Percentiles rank a stretch among this genome's conserved stretches.
Evolutionary conservation across 2,329 filamentous ascomycete species (phyloP).

Genomic region (Chaetomiaceae sp.): DNA sequence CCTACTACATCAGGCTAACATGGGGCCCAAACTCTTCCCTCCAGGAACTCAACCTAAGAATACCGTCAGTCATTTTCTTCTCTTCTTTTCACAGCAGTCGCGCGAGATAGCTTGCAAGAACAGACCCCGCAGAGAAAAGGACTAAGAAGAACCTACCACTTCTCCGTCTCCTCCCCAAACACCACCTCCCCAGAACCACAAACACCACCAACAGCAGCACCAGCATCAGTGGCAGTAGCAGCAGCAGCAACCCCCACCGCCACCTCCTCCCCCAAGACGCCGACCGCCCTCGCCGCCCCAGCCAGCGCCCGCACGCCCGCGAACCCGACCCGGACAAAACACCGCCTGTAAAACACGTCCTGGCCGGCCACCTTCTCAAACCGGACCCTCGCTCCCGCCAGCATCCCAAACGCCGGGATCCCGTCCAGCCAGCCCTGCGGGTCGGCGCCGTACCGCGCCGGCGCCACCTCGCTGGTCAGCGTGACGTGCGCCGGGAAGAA

Average conservation of each 20-base stretch:
- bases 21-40: conserved; percentile 30
- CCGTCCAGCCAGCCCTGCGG: conserved; percentile 32
- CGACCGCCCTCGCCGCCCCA: conserved; percentile 27
- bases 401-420: no score
- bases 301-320: conserved; percentile 26
- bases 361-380: conserved; percentile 26
- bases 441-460: conserved; percentile 21
- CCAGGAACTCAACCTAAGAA: conserved; percentile 26
- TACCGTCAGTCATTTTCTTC: neutral
- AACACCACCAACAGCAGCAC: no score
- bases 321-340: conserved; percentile 27
- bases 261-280: conserved; percentile 25
- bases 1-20: conserved; percentile 34
- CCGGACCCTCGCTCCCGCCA: neutral
- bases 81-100: no score
- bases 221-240: no score
- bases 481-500: conserved; percentile 32
- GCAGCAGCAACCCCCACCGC: no score
- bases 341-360: conserved; percentile 31
- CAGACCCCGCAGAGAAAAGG: no score
- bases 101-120: no score
- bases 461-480: conserved; percentile 29
- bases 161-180: conserved; percentile 22
- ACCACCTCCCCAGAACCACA: neutral
- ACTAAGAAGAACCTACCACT: conserved; percentile 22